A percentile compares a stretch with the other conserved stretches of the same genome.
phyloP scores from a whole-genome alignment of 2,329 filamentous ascomycete species.

The Corinectria fuckeliana region DNA sequence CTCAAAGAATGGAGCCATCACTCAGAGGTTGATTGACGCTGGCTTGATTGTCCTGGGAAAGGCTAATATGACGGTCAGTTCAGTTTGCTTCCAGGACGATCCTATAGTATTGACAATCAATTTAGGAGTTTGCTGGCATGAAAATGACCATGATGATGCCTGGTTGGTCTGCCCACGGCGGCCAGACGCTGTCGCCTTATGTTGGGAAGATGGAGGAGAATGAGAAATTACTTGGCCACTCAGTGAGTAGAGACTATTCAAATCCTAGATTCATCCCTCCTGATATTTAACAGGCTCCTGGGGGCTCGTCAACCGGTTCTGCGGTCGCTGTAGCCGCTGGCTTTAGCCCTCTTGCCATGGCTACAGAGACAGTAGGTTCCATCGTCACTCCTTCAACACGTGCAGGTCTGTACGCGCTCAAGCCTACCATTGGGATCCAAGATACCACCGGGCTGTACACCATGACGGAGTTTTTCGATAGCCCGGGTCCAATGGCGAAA shows the following conservation, averaged over 20 bases:
- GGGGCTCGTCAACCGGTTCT: constrained; percentile 44
- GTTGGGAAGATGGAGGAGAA: constrained; percentile 28
- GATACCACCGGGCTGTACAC: background rate
- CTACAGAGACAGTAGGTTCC: constrained; percentile 43
- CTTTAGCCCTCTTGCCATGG: constrained; percentile 41
- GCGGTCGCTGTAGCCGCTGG: constrained; percentile 42
- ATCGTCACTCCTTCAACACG: constrained; percentile 32
- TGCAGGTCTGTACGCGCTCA: constrained; percentile 38
- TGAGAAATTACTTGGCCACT: constrained; percentile 14
- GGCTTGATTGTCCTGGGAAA: constrained; percentile 24
- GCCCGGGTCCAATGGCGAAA: constrained; percentile 8
- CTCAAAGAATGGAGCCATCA: constrained; percentile 15
- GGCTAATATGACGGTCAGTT: constrained; percentile 19
- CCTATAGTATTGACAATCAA: background rate
- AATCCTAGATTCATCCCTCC: background rate
- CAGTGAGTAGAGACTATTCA: constrained; percentile 16
- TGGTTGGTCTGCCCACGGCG: constrained; percentile 20
- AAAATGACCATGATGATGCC: constrained; percentile 3
- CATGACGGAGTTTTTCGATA: background rate
- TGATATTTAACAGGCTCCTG: constrained; percentile 32
- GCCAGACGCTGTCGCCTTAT: constrained; percentile 41
- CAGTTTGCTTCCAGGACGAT: background rate
- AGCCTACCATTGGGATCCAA: constrained; percentile 27
- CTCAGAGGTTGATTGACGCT: constrained; percentile 8
- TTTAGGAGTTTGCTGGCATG: constrained; percentile 5